phyloP scores from a whole-genome alignment of 2,329 filamentous ascomycete species.

The Trichoderma afroharzianum region DNA sequence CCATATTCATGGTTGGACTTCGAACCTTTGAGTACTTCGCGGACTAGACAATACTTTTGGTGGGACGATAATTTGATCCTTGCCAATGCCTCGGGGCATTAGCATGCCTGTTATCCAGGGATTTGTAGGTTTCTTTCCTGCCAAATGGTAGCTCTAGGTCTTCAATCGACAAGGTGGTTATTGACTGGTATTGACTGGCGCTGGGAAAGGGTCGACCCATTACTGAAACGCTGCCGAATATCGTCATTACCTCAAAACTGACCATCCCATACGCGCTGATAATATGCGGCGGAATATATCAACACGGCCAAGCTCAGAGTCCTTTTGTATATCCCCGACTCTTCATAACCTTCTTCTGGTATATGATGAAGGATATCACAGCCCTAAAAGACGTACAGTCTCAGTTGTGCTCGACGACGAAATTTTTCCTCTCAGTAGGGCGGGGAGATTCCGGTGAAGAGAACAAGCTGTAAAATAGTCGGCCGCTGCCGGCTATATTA shows the following conservation, averaged over 20 bases:
- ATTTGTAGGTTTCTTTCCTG: slow-evolving; percentile 25
- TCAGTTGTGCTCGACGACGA: not conserved
- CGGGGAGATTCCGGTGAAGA: not conserved
- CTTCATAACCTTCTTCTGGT: not conserved
- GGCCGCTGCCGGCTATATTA: not conserved
- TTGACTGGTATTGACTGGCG: no score
- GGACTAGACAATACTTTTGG: slow-evolving; percentile 28
- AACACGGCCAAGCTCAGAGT: slow-evolving; percentile 40
- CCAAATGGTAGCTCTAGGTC: not conserved
- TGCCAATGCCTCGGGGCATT: slow-evolving; percentile 31
- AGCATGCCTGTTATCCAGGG: slow-evolving; percentile 30
- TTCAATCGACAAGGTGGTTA: not conserved
- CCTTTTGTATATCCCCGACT: slow-evolving; percentile 42
- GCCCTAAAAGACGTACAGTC: not conserved
- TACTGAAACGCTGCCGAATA: slow-evolving; percentile 24
- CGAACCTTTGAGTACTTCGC: slow-evolving; percentile 28
- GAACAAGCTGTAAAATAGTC: not conserved
- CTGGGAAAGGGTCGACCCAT: slow-evolving; percentile 27
- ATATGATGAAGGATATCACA: not conserved
- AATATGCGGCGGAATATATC: slow-evolving; percentile 31
- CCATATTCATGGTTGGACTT: slow-evolving; percentile 24
- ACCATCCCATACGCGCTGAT: slow-evolving; percentile 38
- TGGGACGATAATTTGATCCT: slow-evolving; percentile 38
- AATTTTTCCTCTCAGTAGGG: not conserved
- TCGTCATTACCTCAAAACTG: slow-evolving; percentile 25